Conservation (phyloP, 1,284 basidiomycete species). For the Fomitopsis palustris region DNA sequence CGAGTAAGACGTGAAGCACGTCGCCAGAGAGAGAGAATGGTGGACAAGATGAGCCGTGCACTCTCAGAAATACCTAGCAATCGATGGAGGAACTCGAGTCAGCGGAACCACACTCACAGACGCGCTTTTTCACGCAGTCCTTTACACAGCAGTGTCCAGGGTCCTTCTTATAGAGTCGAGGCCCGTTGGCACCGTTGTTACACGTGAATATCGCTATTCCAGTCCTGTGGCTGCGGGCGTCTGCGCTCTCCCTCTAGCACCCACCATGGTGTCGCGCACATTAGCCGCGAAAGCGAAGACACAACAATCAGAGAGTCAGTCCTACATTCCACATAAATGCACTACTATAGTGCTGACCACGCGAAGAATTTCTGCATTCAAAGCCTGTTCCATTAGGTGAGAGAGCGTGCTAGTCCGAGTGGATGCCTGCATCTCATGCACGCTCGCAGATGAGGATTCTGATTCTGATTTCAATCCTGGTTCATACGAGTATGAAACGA, state of each 20-base stretch:
- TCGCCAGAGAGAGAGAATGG: slow-evolving; percentile 25
- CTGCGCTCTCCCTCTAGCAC: neutral
- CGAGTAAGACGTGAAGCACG: slow-evolving; percentile 21
- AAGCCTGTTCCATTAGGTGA: slow-evolving; percentile 6
- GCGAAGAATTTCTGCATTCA: slow-evolving; percentile 4
- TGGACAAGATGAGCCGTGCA: slow-evolving; percentile 14
- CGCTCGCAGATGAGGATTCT: slow-evolving; percentile 15
- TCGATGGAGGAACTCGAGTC: slow-evolving; percentile 21
- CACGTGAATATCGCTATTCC: neutral
- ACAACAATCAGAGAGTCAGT: neutral
- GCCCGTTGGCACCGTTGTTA: neutral
- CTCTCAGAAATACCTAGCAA: slow-evolving; percentile 14
- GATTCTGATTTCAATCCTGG: slow-evolving; percentile 24
- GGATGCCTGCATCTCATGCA: neutral
- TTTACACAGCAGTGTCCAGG: neutral
- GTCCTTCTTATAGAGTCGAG: neutral
- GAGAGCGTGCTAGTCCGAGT: neutral
- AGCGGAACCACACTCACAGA: slow-evolving; percentile 1
- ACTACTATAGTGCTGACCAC: neutral
- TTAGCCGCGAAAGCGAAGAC: neutral
- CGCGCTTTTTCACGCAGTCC: neutral
- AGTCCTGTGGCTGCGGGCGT: neutral
- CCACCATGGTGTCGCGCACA: neutral
- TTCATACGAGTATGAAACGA: slow-evolving; percentile 7
- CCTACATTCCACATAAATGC: neutral